Evolutionary conservation across 1,284 basidiomycete species (phyloP).

Genomic region (Neotropicomus parvogracilis): DNA sequence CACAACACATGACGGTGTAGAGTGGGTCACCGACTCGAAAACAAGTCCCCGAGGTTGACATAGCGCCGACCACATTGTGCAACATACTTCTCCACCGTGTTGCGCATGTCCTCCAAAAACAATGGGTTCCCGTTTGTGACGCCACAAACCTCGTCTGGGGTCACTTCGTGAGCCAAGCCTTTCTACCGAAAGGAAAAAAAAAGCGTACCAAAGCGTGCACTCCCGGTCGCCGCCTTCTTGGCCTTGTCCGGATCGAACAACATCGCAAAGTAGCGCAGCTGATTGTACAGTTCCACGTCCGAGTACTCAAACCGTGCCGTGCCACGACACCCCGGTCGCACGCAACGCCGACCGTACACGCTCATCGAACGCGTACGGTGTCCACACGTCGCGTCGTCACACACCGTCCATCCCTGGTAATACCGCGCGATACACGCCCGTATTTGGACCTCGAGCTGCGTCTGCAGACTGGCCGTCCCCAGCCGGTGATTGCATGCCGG

Average conservation of each 20-base stretch:
- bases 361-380: conserved; percentile 87
- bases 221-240: conserved; percentile 47
- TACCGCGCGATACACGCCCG: conserved; percentile 75
- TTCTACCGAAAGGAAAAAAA: background rate
- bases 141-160: conserved; percentile 53
- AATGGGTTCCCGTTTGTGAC: conserved; percentile 47
- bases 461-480: conserved; percentile 59
- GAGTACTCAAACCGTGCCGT: conserved; percentile 80
- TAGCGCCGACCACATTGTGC: conserved; percentile 81
- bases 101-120: conserved; percentile 51
- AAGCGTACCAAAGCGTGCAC: conserved; percentile 45
- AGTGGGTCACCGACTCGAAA: conserved; percentile 77
- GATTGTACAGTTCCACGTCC: conserved; percentile 81
- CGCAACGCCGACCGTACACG: conserved; percentile 83
- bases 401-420: conserved; percentile 88
- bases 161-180: conserved; percentile 5
- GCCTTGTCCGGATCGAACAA: conserved; percentile 77
- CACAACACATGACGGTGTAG: no score
- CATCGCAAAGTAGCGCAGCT: conserved; percentile 76
- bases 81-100: conserved; percentile 73
- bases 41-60: conserved; percentile 71
- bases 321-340: conserved; percentile 67
- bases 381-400: conserved; percentile 83
- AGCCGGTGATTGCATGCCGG: conserved; percentile 60
- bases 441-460: conserved; percentile 87